These are phyloP conservation scores for Hymenoscyphus occultus DNA, from an alignment of 2,329 filamentous ascomycete genomes.

Conservation along the genomic window DNA sequence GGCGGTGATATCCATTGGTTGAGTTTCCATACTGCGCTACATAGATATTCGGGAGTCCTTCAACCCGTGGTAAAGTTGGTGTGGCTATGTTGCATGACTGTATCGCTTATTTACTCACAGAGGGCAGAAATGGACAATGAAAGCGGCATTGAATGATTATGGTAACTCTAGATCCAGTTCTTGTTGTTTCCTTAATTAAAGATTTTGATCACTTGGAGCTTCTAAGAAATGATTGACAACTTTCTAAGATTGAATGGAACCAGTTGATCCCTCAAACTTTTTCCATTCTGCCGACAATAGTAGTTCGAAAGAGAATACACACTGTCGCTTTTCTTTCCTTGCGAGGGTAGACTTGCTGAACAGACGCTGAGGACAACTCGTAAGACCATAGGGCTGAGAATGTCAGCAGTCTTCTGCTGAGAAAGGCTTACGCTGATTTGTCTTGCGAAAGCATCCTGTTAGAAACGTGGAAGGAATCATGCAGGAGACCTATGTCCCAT, in stretches of 20 bases:
- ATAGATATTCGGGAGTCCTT: neutral
- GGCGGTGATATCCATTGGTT: neutral
- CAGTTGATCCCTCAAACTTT: neutral
- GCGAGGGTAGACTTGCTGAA: neutral
- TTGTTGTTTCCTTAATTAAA: too few species aligned
- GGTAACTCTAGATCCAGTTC: neutral
- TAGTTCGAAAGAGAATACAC: neutral
- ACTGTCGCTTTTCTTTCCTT: neutral
- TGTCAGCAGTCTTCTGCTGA: neutral
- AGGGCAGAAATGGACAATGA: neutral
- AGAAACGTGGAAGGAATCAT: neutral
- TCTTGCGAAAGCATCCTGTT: neutral
- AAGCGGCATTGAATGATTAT: neutral
- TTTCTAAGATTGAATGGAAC: too few species aligned
- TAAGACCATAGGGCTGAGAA: neutral
- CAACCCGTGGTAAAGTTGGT: neutral
- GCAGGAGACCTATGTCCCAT: neutral
- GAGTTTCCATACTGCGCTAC: neutral
- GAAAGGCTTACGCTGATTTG: neutral
- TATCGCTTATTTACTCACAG: neutral
- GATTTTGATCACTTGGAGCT: too few species aligned
- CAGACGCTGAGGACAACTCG: neutral
- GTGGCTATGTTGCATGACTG: conserved; percentile 6
- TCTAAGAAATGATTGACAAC: too few species aligned
- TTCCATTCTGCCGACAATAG: neutral